Conservation (phyloP, 1,284 basidiomycete species). For the Jaminaea rosea region DNA sequence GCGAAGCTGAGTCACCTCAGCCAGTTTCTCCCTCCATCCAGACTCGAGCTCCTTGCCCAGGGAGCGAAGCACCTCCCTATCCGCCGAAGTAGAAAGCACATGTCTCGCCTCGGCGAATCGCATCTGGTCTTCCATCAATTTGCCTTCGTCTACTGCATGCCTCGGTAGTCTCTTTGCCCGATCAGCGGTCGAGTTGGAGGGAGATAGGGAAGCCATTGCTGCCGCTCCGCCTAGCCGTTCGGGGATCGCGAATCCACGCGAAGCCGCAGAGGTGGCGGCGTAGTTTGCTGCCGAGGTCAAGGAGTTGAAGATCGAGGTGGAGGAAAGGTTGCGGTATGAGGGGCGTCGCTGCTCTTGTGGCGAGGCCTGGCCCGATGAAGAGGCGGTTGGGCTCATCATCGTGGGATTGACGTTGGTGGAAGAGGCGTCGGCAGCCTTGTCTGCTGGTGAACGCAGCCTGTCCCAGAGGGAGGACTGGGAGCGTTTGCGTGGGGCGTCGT, state of each 20-base stretch:
- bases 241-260: not conserved
- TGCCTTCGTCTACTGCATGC: not conserved
- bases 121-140: conserved; percentile 2
- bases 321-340: not conserved
- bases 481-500: not conserved
- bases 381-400: not conserved
- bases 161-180: not conserved
- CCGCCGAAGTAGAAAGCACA: not conserved
- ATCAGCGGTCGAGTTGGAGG: too few relatives aligned
- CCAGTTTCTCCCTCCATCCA: not conserved
- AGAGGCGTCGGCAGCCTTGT: not conserved
- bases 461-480: not conserved
- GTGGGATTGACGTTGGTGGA: not conserved
- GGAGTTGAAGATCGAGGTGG: not conserved
- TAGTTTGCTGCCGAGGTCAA: not conserved
- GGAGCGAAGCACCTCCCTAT: not conserved
- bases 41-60: not conserved
- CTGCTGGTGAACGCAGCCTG: not conserved
- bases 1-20: not conserved
- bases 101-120: conserved; percentile 1
- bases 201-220: not conserved
- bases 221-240: not conserved
- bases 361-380: not conserved
- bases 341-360: not conserved
- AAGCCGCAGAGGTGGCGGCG: not conserved